Base-by-base conservation (phyloP, 2,329 filamentous ascomycete genomes). In the Xylariales sp. region DNA sequence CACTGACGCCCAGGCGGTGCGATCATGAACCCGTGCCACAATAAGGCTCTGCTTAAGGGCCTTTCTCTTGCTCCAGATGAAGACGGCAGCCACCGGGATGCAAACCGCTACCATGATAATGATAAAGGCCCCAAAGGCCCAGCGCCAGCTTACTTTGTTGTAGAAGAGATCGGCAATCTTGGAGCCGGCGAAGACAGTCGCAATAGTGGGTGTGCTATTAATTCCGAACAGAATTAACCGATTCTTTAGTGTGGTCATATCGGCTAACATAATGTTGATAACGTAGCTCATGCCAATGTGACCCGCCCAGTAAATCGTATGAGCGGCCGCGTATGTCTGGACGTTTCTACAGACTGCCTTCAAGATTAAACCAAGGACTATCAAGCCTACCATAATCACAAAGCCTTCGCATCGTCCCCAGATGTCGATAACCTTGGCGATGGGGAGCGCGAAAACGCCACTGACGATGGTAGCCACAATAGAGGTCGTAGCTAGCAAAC, bases 241-340 rank as follows among this genome's bases (percentile, higher is more conserved):
- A 73, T 84, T 84, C 59, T 76, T 72, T 12, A 84, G 75, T 30
- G 76, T 78, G 5, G 78, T 83, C 71, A 80, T 83, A 62, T 84
- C 83, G 62, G 83, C 79, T 7, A 83, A 67, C 64, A 84, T 80
- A 65, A 84, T 77, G 30, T 75, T 73, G 67, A 83, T 76, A 60
- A 82, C 75, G 69, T 82, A 83, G 4, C 73, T 65, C 9, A 83
- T 72, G 6, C 80, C 81, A 12, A 80, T 73, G 68, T 83, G 79
- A n/a, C 90, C 90, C 45, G 89, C 84, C 76, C 86, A 88, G 76
- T 90, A 91, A 63, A 92, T 86, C 2, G 90, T 87, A 70, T 89
- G 82, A 18, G 85, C 88, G 4, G 86, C 88, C 52, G 85, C 84
- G 74, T 88, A 91, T 4, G 57, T 61, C 30, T 61, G 50, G 39